phyloP scores from a whole-genome alignment of 2,329 filamentous ascomycete species.

The Penicillium hordei region DNA sequence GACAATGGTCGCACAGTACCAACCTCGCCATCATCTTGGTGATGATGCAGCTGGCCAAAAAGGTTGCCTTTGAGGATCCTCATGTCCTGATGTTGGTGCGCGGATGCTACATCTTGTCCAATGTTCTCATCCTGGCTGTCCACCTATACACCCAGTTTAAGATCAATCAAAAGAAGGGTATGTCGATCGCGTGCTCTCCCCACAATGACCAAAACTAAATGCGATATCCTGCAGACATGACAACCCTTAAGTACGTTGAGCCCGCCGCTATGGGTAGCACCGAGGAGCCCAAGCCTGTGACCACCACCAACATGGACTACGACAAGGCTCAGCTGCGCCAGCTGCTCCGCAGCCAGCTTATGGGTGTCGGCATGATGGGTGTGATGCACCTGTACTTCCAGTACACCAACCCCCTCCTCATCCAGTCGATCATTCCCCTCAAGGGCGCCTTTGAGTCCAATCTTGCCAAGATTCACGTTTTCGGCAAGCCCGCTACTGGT shows the following conservation, averaged over 20 bases:
- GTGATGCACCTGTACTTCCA: constrained; percentile 99
- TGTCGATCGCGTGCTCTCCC: constrained; percentile 28
- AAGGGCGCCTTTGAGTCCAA: constrained; percentile 96
- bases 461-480: constrained; percentile 91
- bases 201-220: neutral
- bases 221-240: constrained; percentile 66
- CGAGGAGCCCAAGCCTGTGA: constrained; percentile 94
- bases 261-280: constrained; percentile 87
- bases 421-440: constrained; percentile 97
- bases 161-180: constrained; percentile 98
- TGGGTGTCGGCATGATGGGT: constrained; percentile 96
- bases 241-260: constrained; percentile 98
- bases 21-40: constrained; percentile 93
- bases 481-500: constrained; percentile 79
- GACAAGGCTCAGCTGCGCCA: constrained; percentile 81
- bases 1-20: constrained; percentile 57
- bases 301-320: constrained; percentile 94
- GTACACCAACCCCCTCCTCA: constrained; percentile 98
- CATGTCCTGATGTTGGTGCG: constrained; percentile 65
- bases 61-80: constrained; percentile 90
- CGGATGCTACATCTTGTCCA: constrained; percentile 65
- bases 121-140: constrained; percentile 78
- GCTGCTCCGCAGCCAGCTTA: constrained; percentile 85
- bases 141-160: constrained; percentile 81
- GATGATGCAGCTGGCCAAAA: constrained; percentile 98